Percentiles rank a stretch among this genome's conserved stretches.
phyloP scores from a whole-genome alignment of 2,329 filamentous ascomycete genomes.

The Epichloe brachyelytri region DNA sequence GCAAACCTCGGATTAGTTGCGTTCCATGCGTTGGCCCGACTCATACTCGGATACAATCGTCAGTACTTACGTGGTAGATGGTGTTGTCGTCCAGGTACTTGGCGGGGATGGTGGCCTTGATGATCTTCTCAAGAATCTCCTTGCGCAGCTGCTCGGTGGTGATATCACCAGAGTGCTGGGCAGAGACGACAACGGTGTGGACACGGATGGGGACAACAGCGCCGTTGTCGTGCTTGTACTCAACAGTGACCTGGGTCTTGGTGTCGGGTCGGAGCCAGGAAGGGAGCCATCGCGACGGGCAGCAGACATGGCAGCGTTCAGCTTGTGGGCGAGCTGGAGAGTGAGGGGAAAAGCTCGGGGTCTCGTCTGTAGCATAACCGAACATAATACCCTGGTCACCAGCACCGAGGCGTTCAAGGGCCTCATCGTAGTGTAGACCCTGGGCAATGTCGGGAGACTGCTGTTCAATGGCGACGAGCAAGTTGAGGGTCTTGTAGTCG shows the following conservation, averaged over 20 bases:
- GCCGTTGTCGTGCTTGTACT: slow-evolving; percentile 94
- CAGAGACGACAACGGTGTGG: slow-evolving; percentile 92
- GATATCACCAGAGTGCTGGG: slow-evolving; percentile 84
- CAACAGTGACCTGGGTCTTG: slow-evolving; percentile 98
- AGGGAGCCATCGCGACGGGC: slow-evolving; percentile 79
- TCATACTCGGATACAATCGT: neutral
- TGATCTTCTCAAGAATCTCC: slow-evolving; percentile 94
- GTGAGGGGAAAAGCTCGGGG: slow-evolving; percentile 90
- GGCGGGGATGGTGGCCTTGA: slow-evolving; percentile 85
- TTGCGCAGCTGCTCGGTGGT: slow-evolving; percentile 84
- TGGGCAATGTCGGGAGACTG: slow-evolving; percentile 98
- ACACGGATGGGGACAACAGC: slow-evolving; percentile 86
- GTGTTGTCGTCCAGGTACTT: slow-evolving; percentile 88
- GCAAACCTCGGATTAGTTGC: neutral
- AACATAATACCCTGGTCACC: slow-evolving; percentile 99
- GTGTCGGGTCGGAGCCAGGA: slow-evolving; percentile 94
- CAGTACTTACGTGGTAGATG: slow-evolving; percentile 70
- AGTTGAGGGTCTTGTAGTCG: slow-evolving; percentile 99
- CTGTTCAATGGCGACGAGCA: slow-evolving; percentile 97
- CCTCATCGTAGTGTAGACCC: slow-evolving; percentile 96
- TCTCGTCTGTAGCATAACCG: slow-evolving; percentile 98
- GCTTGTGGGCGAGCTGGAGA: slow-evolving; percentile 87
- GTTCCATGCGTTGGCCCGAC: neutral
- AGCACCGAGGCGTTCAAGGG: slow-evolving; percentile 92
- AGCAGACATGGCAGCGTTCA: slow-evolving; percentile 87